Percentiles rank a stretch among this genome's conserved stretches.
These are phyloP conservation scores for Blastobotrys mokoenaii DNA, from an alignment of 805 yeast genomes.

Conservation along the genomic window DNA sequence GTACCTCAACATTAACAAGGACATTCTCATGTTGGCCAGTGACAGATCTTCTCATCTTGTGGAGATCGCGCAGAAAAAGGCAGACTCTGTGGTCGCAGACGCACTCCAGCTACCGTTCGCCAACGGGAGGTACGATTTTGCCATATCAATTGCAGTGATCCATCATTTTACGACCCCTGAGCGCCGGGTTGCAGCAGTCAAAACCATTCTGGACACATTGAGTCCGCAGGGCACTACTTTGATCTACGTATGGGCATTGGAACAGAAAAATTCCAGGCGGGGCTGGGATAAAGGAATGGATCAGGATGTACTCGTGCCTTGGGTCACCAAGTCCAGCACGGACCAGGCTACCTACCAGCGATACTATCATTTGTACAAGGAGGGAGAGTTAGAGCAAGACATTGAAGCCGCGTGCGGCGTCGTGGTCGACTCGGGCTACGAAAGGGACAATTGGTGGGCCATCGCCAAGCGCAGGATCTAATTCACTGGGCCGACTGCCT, in stretches of 20 bases:
- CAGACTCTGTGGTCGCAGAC: constrained; percentile 70
- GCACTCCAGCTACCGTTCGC: constrained; percentile 61
- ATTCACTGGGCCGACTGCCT: not conserved
- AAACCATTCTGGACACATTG: constrained; percentile 55
- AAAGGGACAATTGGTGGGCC: constrained; percentile 92
- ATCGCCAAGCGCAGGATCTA: constrained; percentile 27
- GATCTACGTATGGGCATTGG: constrained; percentile 95
- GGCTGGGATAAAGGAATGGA: constrained; percentile 89
- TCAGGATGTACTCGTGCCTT: constrained; percentile 91
- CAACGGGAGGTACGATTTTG: constrained; percentile 57
- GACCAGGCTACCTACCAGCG: constrained; percentile 54
- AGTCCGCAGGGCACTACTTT: constrained; percentile 57
- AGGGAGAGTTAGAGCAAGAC: constrained; percentile 76
- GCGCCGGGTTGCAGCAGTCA: constrained; percentile 69
- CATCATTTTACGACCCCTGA: constrained; percentile 88
- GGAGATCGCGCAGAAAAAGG: constrained; percentile 34
- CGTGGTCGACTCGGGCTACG: constrained; percentile 71
- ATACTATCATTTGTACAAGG: constrained; percentile 76
- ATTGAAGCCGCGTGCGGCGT: constrained; percentile 62
- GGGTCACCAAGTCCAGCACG: constrained; percentile 63
- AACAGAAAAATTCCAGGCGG: constrained; percentile 77
- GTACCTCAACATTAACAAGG: constrained; percentile 63
- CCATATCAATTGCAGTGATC: constrained; percentile 88
- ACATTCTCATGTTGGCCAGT: constrained; percentile 62
- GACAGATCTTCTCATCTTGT: constrained; percentile 31